phyloP scores from a whole-genome alignment of 441 rosid genomes.

The Gossypium aridum region DNA sequence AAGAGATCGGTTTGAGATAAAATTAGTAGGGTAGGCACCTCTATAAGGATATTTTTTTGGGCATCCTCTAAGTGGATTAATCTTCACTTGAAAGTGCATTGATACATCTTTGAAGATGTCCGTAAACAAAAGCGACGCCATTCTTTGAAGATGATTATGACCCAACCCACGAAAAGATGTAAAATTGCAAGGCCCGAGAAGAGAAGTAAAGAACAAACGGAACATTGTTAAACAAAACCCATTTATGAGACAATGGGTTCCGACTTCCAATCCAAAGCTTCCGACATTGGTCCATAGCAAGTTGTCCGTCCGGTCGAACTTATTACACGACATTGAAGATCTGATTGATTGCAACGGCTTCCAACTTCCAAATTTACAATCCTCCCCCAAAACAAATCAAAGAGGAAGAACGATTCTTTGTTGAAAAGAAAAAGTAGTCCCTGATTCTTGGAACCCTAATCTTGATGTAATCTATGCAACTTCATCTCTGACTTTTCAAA shows the following conservation, averaged over 20 bases:
- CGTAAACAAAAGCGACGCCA: neutral
- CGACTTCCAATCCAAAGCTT: no score
- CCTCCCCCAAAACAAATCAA: neutral
- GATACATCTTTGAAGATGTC: no score
- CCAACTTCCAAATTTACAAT: neutral
- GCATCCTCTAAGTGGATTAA: no score
- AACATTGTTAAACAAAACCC: no score
- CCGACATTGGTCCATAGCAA: no score
- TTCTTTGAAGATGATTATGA: neutral
- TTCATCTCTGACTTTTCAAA: neutral
- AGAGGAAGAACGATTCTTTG: neutral
- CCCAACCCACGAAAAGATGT: no score
- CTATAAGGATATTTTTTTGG: neutral
- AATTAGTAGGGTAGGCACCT: neutral
- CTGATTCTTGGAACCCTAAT: conserved; percentile 13
- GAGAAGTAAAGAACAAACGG: no score
- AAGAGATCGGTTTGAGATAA: neutral
- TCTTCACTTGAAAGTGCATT: no score
- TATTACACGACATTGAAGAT: neutral
- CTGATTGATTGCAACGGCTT: neutral
- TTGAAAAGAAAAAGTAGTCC: neutral
- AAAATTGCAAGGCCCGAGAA: no score
- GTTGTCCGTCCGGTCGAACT: no score
- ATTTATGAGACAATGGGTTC: no score
- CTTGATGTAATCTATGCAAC: neutral